Base-by-base conservation (phyloP, 2,329 filamentous ascomycete genomes). In the Colletotrichum sp. region DNA sequence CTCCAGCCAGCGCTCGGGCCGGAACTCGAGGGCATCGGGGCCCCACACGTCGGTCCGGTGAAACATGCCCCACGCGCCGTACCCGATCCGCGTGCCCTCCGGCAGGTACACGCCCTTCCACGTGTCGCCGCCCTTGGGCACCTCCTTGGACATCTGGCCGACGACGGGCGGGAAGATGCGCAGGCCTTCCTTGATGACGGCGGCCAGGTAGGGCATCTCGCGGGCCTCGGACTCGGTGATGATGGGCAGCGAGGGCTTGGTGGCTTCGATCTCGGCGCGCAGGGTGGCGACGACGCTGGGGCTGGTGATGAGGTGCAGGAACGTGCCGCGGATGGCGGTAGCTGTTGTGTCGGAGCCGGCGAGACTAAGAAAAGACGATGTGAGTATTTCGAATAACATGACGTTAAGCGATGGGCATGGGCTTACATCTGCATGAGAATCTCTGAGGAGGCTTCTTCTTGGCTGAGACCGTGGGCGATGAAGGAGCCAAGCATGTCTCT, bases 301-400 rank as follows among this genome's bases (percentile, higher is more conserved):
- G 21, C 85, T 87, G 16, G 86, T 89, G 26, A 89, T 86, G 75
- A 92, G 81, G 79, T 90, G 86, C n/a, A 92, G 85, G 71, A 92
- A 77, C 0, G 87, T 90, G 48, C 86, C 84, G 3, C 91, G 87
- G 7, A 92, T 86, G 1, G 87, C 87, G 1, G 89, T 90, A 0
- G 91, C 89, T 0, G 90, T 91, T 9, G 89, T 91, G 73, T 92
- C 91, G 1, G 89, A 89, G 7, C 91, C 91, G 7, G 90, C 90
- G 7, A 90, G 83, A 38, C 86, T n/a, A n/a, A n/a, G n/a, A n/a
- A n/a, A n/a, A n/a, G n/a, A n/a, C n/a, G n/a, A n/a, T n/a, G n/a
- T 43, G 38, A 43, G 38, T 43, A 43, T 43, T 43, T 43, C 38
- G 2, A 0, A 12, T n/a, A 6, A n/a, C 4, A 0, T n/a, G 38